Evolutionary conservation across 2,329 filamentous ascomycete genomes (phyloP).

Genomic region (Cladophialophora yegresii): DNA sequence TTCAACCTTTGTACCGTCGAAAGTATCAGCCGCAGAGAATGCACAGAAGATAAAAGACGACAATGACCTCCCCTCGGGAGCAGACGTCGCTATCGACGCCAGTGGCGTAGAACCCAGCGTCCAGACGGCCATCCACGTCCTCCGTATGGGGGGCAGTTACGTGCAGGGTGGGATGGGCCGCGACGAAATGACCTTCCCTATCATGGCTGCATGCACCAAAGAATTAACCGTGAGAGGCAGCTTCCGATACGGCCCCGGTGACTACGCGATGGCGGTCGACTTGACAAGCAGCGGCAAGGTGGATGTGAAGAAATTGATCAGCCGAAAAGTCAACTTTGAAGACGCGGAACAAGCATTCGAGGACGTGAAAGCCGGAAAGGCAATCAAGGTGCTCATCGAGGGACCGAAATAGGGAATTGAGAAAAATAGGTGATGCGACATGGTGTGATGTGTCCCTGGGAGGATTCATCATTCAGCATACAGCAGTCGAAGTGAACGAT

Average conservation of each 20-base stretch:
- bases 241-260: conserved; percentile 85
- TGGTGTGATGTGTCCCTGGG: background rate
- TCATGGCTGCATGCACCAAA: conserved; percentile 85
- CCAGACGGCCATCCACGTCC: conserved; percentile 70
- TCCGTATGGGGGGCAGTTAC: conserved; percentile 72
- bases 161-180: conserved; percentile 91
- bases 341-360: conserved; percentile 84
- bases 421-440: background rate
- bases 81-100: conserved; percentile 78
- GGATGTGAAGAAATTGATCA: conserved; percentile 75
- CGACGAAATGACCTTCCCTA: conserved; percentile 83
- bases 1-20: conserved; percentile 61
- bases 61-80: conserved; percentile 65
- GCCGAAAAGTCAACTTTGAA: conserved; percentile 72
- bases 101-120: conserved; percentile 77
- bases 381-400: conserved; percentile 52
- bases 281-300: conserved; percentile 73
- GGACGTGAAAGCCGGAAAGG: conserved; percentile 79
- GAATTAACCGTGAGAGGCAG: conserved; percentile 84
- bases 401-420: conserved; percentile 37
- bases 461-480: background rate
- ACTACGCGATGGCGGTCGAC: conserved; percentile 81
- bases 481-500: background rate
- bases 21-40: conserved; percentile 68
- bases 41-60: conserved; percentile 67